Percentiles rank a stretch among this genome's conserved stretches.
These are phyloP conservation scores for Lepidium africanum DNA, from an alignment of 345 rosid genomes.

Conservation along the genomic window DNA sequence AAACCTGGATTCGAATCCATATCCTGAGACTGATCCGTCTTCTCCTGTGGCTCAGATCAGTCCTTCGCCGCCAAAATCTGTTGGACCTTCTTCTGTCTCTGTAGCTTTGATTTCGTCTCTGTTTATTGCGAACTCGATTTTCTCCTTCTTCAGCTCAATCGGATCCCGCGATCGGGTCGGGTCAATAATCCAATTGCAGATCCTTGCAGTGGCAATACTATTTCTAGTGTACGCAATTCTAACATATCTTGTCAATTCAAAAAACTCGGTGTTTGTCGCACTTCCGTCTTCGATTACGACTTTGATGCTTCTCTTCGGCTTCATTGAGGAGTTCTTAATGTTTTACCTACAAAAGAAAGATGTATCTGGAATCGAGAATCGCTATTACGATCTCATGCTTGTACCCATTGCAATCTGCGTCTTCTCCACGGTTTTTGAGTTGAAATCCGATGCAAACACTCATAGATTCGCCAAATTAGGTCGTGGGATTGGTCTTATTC, in stretches of 20 bases:
- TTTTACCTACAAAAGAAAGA: constrained; percentile 81
- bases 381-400: constrained; percentile 81
- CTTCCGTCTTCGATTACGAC: constrained; percentile 48
- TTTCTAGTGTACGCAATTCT: constrained; percentile 56
- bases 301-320: constrained; percentile 60
- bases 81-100: constrained; percentile 6
- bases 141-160: constrained; percentile 50
- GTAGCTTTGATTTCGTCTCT: constrained; percentile 42
- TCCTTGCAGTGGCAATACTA: constrained; percentile 44
- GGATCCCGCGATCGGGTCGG: constrained; percentile 54
- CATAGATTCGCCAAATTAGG: constrained; percentile 35
- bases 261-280: constrained; percentile 13
- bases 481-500: constrained; percentile 63
- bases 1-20: constrained; percentile 12
- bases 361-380: constrained; percentile 50
- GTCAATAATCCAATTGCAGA: constrained; percentile 59
- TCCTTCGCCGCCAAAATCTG: constrained; percentile 2
- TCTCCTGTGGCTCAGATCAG: constrained; percentile 30
- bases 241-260: constrained; percentile 32
- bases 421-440: constrained; percentile 48
- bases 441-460: constrained; percentile 27
- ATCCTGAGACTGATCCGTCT: constrained; percentile 19
- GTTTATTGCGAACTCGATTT: constrained; percentile 43
- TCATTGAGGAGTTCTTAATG: constrained; percentile 69
- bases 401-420: constrained; percentile 61